Percentiles rank a stretch among this genome's conserved stretches.
Conservation (phyloP, 805 yeast species). For the Pichia californica region DNA sequence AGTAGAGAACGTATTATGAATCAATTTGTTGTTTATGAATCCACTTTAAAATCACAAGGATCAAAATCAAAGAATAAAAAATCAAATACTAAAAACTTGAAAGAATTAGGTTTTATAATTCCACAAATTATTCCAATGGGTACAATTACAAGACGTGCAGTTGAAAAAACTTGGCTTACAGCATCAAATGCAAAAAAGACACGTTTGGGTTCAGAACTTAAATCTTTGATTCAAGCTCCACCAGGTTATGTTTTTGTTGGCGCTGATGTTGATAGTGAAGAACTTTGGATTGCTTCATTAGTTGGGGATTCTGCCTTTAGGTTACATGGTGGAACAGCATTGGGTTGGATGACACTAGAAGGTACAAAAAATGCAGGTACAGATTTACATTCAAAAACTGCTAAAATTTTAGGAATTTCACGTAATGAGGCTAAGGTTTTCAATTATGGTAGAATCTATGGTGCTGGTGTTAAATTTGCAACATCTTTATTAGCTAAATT, state of each 20-base stretch:
- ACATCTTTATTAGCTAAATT: slow-evolving; percentile 76
- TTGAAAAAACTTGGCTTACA: slow-evolving; percentile 95
- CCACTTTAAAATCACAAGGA: neutral
- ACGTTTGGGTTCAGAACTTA: slow-evolving; percentile 89
- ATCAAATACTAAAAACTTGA: slow-evolving; percentile 9
- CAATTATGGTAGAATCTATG: slow-evolving; percentile 95
- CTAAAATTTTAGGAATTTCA: slow-evolving; percentile 78
- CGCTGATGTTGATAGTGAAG: slow-evolving; percentile 98
- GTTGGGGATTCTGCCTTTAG: slow-evolving; percentile 88
- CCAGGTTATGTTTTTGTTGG: slow-evolving; percentile 88
- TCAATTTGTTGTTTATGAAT: slow-evolving; percentile 70
- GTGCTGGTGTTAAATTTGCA: slow-evolving; percentile 94
- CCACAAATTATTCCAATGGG: slow-evolving; percentile 93
- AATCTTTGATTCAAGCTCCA: slow-evolving; percentile 83
- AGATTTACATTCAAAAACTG: slow-evolving; percentile 92
- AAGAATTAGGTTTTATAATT: slow-evolving; percentile 59
- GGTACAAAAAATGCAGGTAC: slow-evolving; percentile 90
- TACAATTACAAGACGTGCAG: slow-evolving; percentile 92
- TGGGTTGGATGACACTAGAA: slow-evolving; percentile 99
- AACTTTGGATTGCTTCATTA: slow-evolving; percentile 94
- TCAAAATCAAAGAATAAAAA: too few species aligned
- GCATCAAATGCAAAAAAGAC: slow-evolving; percentile 88
- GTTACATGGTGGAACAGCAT: slow-evolving; percentile 91
- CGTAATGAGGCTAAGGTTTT: slow-evolving; percentile 92
- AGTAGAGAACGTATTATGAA: slow-evolving; percentile 75